Percentiles rank a stretch among this genome's conserved stretches.
Conservation (phyloP, 106 monocot genomes). For the Hemerocallis citrina region DNA sequence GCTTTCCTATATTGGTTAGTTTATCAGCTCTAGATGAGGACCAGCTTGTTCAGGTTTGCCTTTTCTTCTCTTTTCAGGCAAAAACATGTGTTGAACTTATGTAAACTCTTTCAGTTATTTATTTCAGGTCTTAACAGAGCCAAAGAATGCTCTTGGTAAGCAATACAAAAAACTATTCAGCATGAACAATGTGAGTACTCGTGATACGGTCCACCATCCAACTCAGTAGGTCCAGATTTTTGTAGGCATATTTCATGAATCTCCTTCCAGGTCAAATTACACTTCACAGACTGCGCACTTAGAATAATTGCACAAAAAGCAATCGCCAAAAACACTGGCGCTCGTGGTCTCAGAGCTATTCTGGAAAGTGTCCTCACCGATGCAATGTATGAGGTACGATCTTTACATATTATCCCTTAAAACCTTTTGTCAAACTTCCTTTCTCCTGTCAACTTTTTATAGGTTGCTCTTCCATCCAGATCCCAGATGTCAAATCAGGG, state of each 20-base stretch:
- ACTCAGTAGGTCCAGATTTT: no score
- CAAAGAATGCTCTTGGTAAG: slow-evolving; percentile 95
- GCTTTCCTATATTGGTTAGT: slow-evolving; percentile 92
- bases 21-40: slow-evolving; percentile 82
- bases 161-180: slow-evolving; percentile 92
- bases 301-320: slow-evolving; percentile 86
- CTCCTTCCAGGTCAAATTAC: slow-evolving; percentile 80
- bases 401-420: background rate
- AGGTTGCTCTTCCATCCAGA: slow-evolving; percentile 20
- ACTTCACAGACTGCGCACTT: slow-evolving; percentile 85
- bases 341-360: slow-evolving; percentile 82
- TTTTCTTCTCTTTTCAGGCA: background rate
- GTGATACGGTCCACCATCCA: background rate
- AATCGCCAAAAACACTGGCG: slow-evolving; percentile 89
- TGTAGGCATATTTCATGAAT: background rate
- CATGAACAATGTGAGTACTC: slow-evolving; percentile 85
- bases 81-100: no score
- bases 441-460: background rate
- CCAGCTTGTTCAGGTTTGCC: slow-evolving; percentile 85
- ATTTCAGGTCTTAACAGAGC: slow-evolving; percentile 80
- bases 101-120: background rate
- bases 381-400: slow-evolving; percentile 89
- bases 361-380: slow-evolving; percentile 91
- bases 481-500: slow-evolving; percentile 63
- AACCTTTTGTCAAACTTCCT: background rate